A percentile compares a stretch with the other conserved stretches of the same genome.
These are phyloP conservation scores for Claviceps pazoutovae DNA, from an alignment of 2,329 filamentous ascomycete genomes.

Conservation along the genomic window DNA sequence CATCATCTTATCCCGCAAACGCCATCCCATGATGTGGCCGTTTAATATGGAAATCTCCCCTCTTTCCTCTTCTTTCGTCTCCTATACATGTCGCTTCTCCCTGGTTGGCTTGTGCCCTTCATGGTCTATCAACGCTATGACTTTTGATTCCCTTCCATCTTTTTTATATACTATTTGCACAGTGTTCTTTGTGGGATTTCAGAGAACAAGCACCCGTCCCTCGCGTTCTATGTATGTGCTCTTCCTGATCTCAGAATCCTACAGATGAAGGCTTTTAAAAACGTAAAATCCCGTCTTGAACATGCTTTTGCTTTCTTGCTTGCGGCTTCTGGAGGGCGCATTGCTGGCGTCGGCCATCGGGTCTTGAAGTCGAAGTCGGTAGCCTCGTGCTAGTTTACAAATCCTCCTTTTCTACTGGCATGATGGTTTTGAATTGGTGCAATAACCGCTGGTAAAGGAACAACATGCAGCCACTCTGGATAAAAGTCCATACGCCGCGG, in stretches of 20 bases:
- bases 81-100: not conserved
- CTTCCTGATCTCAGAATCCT: no score
- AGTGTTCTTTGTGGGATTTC: no score
- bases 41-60: not conserved
- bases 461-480: slow-evolving; percentile 93
- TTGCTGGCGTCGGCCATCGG: not conserved
- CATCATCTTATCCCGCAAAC: not conserved
- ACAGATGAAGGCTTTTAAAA: not conserved
- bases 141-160: no score
- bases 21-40: not conserved
- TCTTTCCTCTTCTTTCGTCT: not conserved
- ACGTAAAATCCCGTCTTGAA: not conserved
- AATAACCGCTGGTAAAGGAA: slow-evolving; percentile 86
- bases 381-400: slow-evolving; percentile 6
- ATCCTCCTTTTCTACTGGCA: slow-evolving; percentile 17
- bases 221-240: no score
- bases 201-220: no score
- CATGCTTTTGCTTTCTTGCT: not conserved
- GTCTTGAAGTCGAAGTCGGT: not conserved
- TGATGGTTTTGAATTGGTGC: slow-evolving; percentile 52
- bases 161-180: no score
- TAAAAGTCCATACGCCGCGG: slow-evolving; percentile 88
- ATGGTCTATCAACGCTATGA: no score
- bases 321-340: no score
- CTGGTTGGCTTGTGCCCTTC: no score